Evolutionary conservation across 1,139 yeast genomes (phyloP).

Genomic region (Suhomyces anneliseae): DNA sequence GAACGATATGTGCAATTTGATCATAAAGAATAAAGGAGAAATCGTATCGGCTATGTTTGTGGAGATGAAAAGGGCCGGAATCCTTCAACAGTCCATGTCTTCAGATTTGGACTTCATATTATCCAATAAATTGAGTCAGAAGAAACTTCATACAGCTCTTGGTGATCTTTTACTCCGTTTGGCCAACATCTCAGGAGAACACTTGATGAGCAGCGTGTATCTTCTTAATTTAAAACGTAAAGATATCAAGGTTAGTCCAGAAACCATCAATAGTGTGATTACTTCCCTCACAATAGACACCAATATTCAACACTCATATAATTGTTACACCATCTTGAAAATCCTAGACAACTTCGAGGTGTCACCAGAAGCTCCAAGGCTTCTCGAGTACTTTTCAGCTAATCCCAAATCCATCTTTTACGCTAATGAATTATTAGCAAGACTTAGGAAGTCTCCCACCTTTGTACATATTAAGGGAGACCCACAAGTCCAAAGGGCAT

Average conservation of each 20-base stretch:
- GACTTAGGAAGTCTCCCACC: background rate
- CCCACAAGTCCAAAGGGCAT: constrained; percentile 1
- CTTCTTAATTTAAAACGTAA: constrained; percentile 4
- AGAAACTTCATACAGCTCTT: background rate
- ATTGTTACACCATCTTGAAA: constrained; percentile 13
- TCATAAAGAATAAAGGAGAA: constrained; percentile 11
- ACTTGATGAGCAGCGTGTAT: constrained; percentile 24
- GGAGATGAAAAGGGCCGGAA: constrained; percentile 4
- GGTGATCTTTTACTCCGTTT: constrained; percentile 10
- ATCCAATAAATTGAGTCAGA: background rate
- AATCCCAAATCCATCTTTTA: constrained; percentile 14
- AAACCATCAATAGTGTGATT: constrained; percentile 7
- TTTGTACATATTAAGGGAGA: background rate
- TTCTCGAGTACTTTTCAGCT: constrained; percentile 8
- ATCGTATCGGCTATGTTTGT: constrained; percentile 7
- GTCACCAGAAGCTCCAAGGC: background rate
- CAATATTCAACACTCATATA: constrained; percentile 9
- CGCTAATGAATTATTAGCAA: constrained; percentile 11
- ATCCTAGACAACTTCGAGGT: constrained; percentile 6
- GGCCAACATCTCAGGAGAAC: constrained; percentile 21
- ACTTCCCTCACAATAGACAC: constrained; percentile 11
- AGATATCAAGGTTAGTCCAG: constrained; percentile 3
- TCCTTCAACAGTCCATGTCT: background rate
- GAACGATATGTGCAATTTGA: constrained; percentile 18
- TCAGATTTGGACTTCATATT: constrained; percentile 2